Evolutionary conservation across 176 grass and related monocot species (phyloP), one percentile per base, ranked within the genome.

Genomic region (Eragrostis nindensis): DNA sequence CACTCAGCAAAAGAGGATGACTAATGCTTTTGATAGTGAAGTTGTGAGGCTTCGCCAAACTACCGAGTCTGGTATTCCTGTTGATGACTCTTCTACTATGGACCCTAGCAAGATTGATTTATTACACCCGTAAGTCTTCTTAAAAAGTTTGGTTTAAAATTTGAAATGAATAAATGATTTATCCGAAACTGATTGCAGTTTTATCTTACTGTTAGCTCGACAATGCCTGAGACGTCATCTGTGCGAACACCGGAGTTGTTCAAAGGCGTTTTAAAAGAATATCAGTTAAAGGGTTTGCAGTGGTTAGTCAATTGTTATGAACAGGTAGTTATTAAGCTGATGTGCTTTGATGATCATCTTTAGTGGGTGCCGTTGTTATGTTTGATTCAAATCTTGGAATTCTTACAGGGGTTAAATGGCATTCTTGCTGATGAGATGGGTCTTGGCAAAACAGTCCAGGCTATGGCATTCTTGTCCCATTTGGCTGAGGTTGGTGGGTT

Each of bases 351-450:
- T n/a, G n/a, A 44, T 60, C 11, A 54, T 86, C 56, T 71, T 7
- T 30, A 46, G 50, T 83, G 45, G 71, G 11, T 56, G 13, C 39
- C 11, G 25, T 74, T 36, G 19, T 27, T 79, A 44, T 27, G n/a
- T 72, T 77, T 44, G 62, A 7, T 67, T 60, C 22, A 86, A 24
- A 56, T 39, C 70, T 83, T 76, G n/a, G 40, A 32, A 29, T 78
- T 74, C 43, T 62, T 91, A 44, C 85, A 96, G 97, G 97, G 93
- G 32, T 86, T 99, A 77, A 99, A 99, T 90, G 97, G 97, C 59
- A 99, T 99, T 86, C 97, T 99, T 93, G 97, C 97, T 80, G 97
- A 99, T 71, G 97, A 99, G 92, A 99, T 99, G 97, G 97, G 97
- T 60, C 97, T 99, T 76, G 97, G 97, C 75, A 99, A 99, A 86